Evolutionary conservation across 768 basidiomycete genomes (phyloP).

Genomic region (Pleurotus djamor): DNA sequence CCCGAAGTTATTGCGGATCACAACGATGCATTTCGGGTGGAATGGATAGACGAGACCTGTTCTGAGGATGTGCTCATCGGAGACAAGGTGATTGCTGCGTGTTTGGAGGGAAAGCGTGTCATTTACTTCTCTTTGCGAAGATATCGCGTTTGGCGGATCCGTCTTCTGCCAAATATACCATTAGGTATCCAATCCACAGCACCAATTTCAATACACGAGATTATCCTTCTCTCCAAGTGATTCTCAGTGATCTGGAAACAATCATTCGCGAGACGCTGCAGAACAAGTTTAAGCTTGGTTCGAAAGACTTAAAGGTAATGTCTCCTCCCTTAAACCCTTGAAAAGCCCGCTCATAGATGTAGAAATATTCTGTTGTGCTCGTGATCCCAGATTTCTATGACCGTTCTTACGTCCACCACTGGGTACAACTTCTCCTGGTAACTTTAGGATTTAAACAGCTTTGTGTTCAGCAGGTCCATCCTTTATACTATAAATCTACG

Average conservation of each 20-base stretch:
- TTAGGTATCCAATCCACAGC: constrained; percentile 83
- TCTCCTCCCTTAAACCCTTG: background rate
- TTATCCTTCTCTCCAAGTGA: constrained; percentile 67
- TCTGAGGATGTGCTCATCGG: constrained; percentile 62
- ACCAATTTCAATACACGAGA: constrained; percentile 80
- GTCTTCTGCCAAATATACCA: constrained; percentile 58
- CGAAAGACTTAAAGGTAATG: constrained; percentile 59
- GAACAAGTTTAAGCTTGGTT: constrained; percentile 54
- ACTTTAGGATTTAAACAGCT: constrained; percentile 92
- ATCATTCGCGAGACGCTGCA: constrained; percentile 64
- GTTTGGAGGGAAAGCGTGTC: background rate
- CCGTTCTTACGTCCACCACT: constrained; percentile 75
- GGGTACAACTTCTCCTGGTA: constrained; percentile 69
- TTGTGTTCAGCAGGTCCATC: constrained; percentile 81
- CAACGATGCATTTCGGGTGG: constrained; percentile 79
- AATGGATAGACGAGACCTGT: constrained; percentile 70
- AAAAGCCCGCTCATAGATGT: background rate
- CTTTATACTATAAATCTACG: background rate
- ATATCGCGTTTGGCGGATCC: constrained; percentile 74
- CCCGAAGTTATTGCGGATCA: constrained; percentile 84
- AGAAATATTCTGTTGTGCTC: constrained; percentile 88
- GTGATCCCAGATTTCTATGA: constrained; percentile 94
- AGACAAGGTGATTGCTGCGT: constrained; percentile 49
- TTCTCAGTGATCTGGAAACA: constrained; percentile 76
- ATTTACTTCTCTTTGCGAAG: constrained; percentile 28